Evolutionary conservation across 2,329 filamentous ascomycete species (phyloP).

Genomic region (Stagonosporopsis tanaceti): DNA sequence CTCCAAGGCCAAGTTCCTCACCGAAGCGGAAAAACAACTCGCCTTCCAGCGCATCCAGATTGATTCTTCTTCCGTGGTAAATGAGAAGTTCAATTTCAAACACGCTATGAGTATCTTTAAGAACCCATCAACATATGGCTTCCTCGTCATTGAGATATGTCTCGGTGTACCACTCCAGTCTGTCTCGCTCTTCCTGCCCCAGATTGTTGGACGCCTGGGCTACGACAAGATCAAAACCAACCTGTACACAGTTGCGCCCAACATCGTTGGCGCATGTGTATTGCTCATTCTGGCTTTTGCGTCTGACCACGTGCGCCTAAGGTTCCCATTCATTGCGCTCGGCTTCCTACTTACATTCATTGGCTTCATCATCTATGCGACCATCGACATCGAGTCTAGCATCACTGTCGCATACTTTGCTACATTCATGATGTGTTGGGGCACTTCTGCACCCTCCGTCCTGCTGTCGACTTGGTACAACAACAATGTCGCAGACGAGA

Average conservation of each 20-base stretch:
- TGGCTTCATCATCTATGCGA: slow-evolving; percentile 80
- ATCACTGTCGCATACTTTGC: slow-evolving; percentile 77
- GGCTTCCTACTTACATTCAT: slow-evolving; percentile 78
- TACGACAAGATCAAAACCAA: slow-evolving; percentile 73
- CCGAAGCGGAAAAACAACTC: slow-evolving; percentile 69
- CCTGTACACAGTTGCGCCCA: slow-evolving; percentile 82
- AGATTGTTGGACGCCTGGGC: slow-evolving; percentile 63
- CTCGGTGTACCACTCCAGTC: slow-evolving; percentile 66
- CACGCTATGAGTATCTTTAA: slow-evolving; percentile 63
- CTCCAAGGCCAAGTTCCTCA: slow-evolving; percentile 70
- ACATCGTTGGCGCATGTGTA: slow-evolving; percentile 76
- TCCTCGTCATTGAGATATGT: slow-evolving; percentile 66
- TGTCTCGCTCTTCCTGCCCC: slow-evolving; percentile 65
- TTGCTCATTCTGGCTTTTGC: slow-evolving; percentile 75
- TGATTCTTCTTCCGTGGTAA: slow-evolving; percentile 72
- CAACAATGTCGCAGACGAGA: slow-evolving; percentile 83
- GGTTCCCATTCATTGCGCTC: slow-evolving; percentile 77
- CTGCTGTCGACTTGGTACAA: slow-evolving; percentile 77
- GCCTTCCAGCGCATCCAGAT: slow-evolving; percentile 78
- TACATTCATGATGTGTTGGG: slow-evolving; percentile 85
- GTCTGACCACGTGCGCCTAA: slow-evolving; percentile 70
- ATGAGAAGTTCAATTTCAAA: slow-evolving; percentile 62
- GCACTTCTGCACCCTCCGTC: slow-evolving; percentile 76
- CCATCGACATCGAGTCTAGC: slow-evolving; percentile 68
- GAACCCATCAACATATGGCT: slow-evolving; percentile 62